phyloP scores from a whole-genome alignment of 225 moss, liverwort and hornwort genomes.

The Polytrichum formosum region DNA sequence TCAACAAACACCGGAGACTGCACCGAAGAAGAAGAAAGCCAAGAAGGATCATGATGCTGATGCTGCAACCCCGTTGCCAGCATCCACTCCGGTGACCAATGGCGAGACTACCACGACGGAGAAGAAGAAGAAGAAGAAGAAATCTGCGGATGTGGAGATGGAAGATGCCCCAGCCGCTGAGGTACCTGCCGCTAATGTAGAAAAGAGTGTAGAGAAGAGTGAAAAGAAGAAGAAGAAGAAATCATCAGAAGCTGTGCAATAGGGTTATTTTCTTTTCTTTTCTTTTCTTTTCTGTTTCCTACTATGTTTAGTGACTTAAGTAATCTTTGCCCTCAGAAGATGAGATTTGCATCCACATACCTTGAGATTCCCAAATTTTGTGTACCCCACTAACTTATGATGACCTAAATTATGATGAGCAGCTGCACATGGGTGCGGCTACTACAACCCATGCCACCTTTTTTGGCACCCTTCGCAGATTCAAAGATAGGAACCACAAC shows the following conservation, averaged over 20 bases:
- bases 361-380: no score
- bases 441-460: no score
- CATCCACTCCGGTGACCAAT: slow-evolving; percentile 10
- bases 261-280: slow-evolving; percentile 6
- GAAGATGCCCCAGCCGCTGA: slow-evolving; percentile 28
- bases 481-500: no score
- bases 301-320: no score
- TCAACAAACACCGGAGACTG: slow-evolving; percentile 43
- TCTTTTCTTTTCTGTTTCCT: background rate
- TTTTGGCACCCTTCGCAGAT: no score
- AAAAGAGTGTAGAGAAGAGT: slow-evolving; percentile 48
- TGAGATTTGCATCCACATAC: no score
- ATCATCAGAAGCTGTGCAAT: slow-evolving; percentile 43
- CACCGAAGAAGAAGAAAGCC: slow-evolving; percentile 78
- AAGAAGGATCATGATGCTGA: slow-evolving; percentile 55
- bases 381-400: no score
- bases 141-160: slow-evolving; percentile 40
- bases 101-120: slow-evolving; percentile 54
- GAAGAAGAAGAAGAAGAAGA: slow-evolving; percentile 86
- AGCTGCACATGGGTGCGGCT: no score
- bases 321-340: no score
- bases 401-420: no score
- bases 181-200: slow-evolving; percentile 33
- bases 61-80: background rate
- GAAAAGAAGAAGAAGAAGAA: slow-evolving; percentile 61